These are phyloP conservation scores for Centrapalus pauciflorus DNA, from an alignment of 129 eudicot genomes.

Conservation along the genomic window DNA sequence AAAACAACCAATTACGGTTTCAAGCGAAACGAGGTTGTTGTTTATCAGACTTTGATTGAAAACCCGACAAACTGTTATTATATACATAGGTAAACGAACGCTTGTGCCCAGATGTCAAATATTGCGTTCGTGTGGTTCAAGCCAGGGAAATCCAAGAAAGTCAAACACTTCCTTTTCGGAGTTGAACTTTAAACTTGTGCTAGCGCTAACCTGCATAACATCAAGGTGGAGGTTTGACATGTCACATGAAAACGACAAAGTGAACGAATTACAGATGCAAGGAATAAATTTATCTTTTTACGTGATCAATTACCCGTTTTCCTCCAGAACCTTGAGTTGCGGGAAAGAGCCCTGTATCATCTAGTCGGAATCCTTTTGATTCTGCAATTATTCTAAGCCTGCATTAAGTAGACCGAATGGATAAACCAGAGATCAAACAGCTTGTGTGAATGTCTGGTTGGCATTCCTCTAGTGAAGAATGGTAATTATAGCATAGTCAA, in stretches of 20 bases:
- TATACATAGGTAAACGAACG: no score
- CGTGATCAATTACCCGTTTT: conserved; percentile 48
- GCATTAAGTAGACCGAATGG: conserved; percentile 11
- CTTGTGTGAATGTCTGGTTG: no score
- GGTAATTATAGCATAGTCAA: no score
- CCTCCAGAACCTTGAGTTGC: conserved; percentile 71
- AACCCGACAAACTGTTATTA: no score
- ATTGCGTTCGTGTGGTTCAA: conserved; percentile 82
- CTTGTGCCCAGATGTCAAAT: conserved; percentile 45
- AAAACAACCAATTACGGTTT: no score
- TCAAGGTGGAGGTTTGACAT: conserved; percentile 7
- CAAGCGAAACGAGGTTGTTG: no score
- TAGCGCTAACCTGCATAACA: conserved; percentile 58
- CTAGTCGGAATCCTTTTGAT: conserved; percentile 82
- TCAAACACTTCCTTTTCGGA: conserved; percentile 89
- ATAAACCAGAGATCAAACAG: neutral
- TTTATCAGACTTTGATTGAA: no score
- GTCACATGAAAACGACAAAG: neutral
- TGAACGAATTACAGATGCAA: neutral
- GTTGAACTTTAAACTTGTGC: conserved; percentile 67
- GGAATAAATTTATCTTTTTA: neutral
- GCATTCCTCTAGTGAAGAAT: no score
- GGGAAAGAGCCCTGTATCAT: conserved; percentile 89
- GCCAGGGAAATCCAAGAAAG: conserved; percentile 83
- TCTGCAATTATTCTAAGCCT: conserved; percentile 91